Conservation (phyloP, 495 filamentous ascomycete genomes). For the Chaetomidium leptoderma region DNA sequence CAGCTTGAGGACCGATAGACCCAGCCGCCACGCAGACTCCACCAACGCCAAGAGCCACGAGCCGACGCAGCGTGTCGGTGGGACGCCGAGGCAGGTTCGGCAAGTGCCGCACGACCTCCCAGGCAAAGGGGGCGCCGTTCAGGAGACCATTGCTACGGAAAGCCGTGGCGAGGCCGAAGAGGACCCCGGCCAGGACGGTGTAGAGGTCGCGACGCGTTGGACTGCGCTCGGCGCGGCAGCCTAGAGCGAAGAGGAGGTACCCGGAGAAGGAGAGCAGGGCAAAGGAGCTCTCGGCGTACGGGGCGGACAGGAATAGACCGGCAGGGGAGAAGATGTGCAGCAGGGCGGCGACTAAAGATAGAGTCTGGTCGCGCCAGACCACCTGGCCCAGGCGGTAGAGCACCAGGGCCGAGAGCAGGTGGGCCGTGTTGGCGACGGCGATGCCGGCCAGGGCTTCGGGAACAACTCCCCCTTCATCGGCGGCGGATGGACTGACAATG, state of each 20-base stretch:
- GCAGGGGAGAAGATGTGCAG: conserved; percentile 83
- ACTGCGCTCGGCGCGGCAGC: conserved; percentile 32
- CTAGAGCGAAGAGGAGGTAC: conserved; percentile 62
- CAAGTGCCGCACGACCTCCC: conserved; percentile 48
- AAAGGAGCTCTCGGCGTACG: conserved; percentile 77
- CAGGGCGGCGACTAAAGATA: conserved; percentile 62
- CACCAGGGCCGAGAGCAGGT: conserved; percentile 67
- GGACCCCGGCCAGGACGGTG: conserved; percentile 54
- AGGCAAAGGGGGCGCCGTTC: conserved; percentile 60
- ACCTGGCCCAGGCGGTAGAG: conserved; percentile 57
- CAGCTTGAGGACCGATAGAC: conserved; percentile 63
- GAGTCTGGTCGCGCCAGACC: conserved; percentile 38
- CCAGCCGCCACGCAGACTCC: conserved; percentile 65
- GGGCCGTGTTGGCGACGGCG: conserved; percentile 62
- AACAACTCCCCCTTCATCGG: conserved; percentile 9
- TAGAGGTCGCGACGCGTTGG: conserved; percentile 36
- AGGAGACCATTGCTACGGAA: conserved; percentile 86
- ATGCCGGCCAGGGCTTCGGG: conserved; percentile 51
- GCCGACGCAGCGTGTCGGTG: conserved; percentile 39
- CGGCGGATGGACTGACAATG: not conserved
- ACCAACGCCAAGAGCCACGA: conserved; percentile 55
- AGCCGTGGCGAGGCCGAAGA: conserved; percentile 69
- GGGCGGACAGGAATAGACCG: conserved; percentile 84
- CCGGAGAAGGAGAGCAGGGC: conserved; percentile 74
- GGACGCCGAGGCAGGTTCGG: conserved; percentile 32